A percentile compares a stretch with the other conserved stretches of the same genome.
phyloP scores from a whole-genome alignment of 495 filamentous ascomycete genomes.

The Aspergillus nanangensis region DNA sequence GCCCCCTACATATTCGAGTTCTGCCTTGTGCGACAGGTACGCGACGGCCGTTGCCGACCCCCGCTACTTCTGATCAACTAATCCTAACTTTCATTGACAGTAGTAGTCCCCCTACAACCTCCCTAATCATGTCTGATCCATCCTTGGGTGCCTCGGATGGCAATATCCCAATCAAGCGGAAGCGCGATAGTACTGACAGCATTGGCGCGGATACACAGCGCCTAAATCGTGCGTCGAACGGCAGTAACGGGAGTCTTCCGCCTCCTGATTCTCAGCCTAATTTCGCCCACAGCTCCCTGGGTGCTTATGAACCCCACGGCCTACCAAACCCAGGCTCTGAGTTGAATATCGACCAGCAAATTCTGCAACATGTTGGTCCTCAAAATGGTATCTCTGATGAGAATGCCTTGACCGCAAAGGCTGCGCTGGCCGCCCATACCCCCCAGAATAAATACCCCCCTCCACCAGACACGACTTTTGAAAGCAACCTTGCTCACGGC shows the following conservation, averaged over 20 bases:
- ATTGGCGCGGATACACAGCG: constrained; percentile 40
- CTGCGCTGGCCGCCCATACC: constrained; percentile 40
- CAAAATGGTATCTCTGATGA: constrained; percentile 46
- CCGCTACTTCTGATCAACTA: constrained; percentile 8
- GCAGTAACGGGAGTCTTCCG: constrained; percentile 42
- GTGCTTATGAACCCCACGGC: constrained; percentile 36
- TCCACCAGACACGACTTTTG: constrained; percentile 38
- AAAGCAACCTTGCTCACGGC: constrained; percentile 38
- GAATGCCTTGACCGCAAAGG: constrained; percentile 43
- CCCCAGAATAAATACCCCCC: constrained; percentile 43
- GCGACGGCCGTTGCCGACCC: background rate
- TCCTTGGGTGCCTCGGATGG: constrained; percentile 35
- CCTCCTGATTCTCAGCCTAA: constrained; percentile 32
- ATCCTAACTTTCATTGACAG: constrained; percentile 13
- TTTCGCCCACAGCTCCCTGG: constrained; percentile 34
- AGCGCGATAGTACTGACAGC: constrained; percentile 41
- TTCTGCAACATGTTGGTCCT: constrained; percentile 44
- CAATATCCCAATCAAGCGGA: constrained; percentile 38
- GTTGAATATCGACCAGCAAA: constrained; percentile 45
- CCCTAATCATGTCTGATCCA: constrained; percentile 36
- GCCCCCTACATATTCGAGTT: too few relatives aligned
- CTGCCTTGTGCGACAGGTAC: too few relatives aligned
- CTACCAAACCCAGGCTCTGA: constrained; percentile 33
- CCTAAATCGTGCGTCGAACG: constrained; percentile 40
- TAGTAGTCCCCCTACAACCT: constrained; percentile 6